Evolutionary conservation across 257 asterid genomes (phyloP).

Genomic region (Scutellaria galericulata): DNA sequence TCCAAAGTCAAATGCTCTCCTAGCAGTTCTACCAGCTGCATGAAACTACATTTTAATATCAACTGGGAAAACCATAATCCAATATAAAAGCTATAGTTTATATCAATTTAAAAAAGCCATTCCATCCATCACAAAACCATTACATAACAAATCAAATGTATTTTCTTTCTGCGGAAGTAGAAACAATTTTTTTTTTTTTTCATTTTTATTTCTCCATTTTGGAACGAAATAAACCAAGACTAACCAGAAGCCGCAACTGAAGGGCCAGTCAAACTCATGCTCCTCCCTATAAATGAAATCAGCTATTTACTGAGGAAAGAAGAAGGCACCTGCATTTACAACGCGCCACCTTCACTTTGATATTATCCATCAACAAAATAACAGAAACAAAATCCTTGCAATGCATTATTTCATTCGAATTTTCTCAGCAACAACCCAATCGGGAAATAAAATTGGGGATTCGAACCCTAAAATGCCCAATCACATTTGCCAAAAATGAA

Average conservation of each 20-base stretch:
- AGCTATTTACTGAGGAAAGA: constrained; percentile 28
- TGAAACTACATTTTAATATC: constrained; percentile 25
- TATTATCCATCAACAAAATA: not conserved
- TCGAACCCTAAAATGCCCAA: constrained; percentile 25
- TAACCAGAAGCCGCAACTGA: constrained; percentile 68
- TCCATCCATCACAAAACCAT: not conserved
- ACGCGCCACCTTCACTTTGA: constrained; percentile 20
- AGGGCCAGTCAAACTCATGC: constrained; percentile 70
- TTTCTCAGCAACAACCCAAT: constrained; percentile 9
- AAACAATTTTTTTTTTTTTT: not conserved
- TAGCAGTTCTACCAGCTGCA: constrained; percentile 58
- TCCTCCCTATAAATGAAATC: constrained; percentile 42
- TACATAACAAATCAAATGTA: not conserved
- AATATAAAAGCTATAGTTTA: not conserved
- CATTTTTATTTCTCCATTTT: not conserved
- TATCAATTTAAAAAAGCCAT: not conserved
- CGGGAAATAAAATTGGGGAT: constrained; percentile 18
- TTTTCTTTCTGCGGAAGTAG: constrained; percentile 4
- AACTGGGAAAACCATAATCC: constrained; percentile 18
- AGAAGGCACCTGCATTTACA: constrained; percentile 37
- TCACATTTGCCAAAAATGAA: not conserved
- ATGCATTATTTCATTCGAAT: not conserved
- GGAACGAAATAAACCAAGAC: constrained; percentile 34
- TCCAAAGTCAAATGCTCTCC: constrained; percentile 75
- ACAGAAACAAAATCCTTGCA: not conserved